A percentile compares a stretch with the other conserved stretches of the same genome.
Evolutionary conservation across 2,329 filamentous ascomycete species (phyloP).

Genomic region (Gaeumannomyces sp.): DNA sequence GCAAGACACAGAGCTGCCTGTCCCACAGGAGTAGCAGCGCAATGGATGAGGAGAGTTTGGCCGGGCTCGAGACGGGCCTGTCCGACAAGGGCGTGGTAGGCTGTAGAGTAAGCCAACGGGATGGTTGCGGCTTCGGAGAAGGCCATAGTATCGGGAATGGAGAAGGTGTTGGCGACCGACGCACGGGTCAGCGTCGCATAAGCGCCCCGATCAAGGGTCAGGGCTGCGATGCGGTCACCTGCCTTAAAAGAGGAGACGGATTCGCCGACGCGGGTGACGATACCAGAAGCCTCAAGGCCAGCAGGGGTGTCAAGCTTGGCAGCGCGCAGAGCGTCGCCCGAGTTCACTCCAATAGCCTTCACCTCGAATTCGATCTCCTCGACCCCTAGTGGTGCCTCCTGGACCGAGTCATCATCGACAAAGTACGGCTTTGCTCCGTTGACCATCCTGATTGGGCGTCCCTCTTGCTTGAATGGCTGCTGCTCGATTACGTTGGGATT

Average conservation of each 20-base stretch:
- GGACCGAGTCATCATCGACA: constrained; percentile 14
- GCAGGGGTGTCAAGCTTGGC: not conserved
- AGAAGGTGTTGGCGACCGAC: constrained; percentile 6
- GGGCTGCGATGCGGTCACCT: constrained; percentile 26
- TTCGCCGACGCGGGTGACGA: constrained; percentile 13
- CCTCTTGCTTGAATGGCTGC: constrained; percentile 13
- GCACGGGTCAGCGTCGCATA: constrained; percentile 10
- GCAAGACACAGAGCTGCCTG: constrained; percentile 15
- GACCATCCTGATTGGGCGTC: constrained; percentile 16
- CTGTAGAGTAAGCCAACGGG: constrained; percentile 23
- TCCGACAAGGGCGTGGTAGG: constrained; percentile 16
- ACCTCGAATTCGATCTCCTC: constrained; percentile 21
- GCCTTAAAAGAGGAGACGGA: constrained; percentile 15
- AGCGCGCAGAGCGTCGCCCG: constrained; percentile 20
- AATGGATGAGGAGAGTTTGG: constrained; percentile 33
- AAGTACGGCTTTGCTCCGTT: constrained; percentile 18
- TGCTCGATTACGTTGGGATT: constrained; percentile 9
- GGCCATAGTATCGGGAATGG: constrained; percentile 23
- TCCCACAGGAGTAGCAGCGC: constrained; percentile 31
- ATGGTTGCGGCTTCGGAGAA: constrained; percentile 24
- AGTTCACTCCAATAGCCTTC: constrained; percentile 24
- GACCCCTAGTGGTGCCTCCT: constrained; percentile 9
- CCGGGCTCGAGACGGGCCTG: constrained; percentile 16
- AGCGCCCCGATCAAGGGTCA: constrained; percentile 6
- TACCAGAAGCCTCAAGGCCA: constrained; percentile 19